Evolutionary conservation across 352 stramenopile species (phyloP), one percentile per base, ranked within the genome.

Genomic region (Phytophthora hibernalis): DNA sequence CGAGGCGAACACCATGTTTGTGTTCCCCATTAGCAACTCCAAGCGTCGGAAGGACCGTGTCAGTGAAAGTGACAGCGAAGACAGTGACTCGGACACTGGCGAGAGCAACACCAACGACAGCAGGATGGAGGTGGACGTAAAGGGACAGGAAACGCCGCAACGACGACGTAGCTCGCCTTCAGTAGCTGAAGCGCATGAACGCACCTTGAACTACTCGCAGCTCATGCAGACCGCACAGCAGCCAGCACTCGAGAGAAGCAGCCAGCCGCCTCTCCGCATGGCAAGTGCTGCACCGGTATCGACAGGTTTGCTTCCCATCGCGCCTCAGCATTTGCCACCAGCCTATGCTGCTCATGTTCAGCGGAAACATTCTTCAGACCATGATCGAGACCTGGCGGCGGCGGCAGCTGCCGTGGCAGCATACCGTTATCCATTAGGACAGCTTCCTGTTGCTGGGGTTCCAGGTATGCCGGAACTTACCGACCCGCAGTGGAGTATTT

Each of bases 401-500:
- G 75, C 70, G 10, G 69, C 72, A 37, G 71, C 58, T 38, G 73
- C 77, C 33, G 72, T 76, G 30, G 75, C 58, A 31, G 73, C 73
- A 51, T 82, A 77, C 21, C 73, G 67, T 16, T 80, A 79, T 55
- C 73, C 73, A 9, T 31, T 78, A 61, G 72, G 70, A 13, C 70
- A 80, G 22, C 38, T 72, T 24, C 42, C 64, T 54, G 52, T 56
- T 51, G 37, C 59, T 12, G 54, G 54, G 31, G 63, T 58, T 60
- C n/a, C 53, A 54, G 60, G 44, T 12, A 72, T 89, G 28, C 71
- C 64, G 10, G 74, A 85, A 49, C 69, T 90, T 51, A 80, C 71
- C 47, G 84, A 94, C 45, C 86, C 86, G 4, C 86, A 94, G 53
- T 94, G 86, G 86, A 92, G 58, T 62, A 85, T 94, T 54, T 55